A percentile compares a stretch with the other conserved stretches of the same genome.
Evolutionary conservation across 257 asterid genomes (phyloP).

Genomic region (Verbena officinalis): DNA sequence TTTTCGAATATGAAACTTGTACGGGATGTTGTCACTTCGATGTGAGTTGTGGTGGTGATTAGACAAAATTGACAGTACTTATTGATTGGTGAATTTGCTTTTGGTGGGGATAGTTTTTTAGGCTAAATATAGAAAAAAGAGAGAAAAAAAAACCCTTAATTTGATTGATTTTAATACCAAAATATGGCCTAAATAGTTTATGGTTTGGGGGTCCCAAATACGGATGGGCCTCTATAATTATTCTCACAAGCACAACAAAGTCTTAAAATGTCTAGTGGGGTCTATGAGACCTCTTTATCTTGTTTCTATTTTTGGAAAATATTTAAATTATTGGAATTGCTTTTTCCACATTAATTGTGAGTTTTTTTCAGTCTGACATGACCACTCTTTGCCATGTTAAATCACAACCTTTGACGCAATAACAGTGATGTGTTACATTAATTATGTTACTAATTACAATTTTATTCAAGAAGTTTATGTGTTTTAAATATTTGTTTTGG

Average conservation of each 20-base stretch:
- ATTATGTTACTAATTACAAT: too few species aligned
- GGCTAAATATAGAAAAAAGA: too few species aligned
- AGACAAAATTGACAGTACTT: too few species aligned
- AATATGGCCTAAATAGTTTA: conserved; percentile 19
- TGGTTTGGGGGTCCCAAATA: conserved; percentile 25
- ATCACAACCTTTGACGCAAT: not conserved
- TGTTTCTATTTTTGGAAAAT: conserved; percentile 39
- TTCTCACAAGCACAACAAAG: conserved; percentile 17
- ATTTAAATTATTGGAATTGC: conserved; percentile 40
- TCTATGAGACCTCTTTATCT: conserved; percentile 28
- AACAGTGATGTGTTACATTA: too few species aligned
- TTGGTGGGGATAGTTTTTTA: too few species aligned
- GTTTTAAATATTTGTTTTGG: too few species aligned
- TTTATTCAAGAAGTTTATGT: too few species aligned
- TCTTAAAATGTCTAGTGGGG: conserved; percentile 26
- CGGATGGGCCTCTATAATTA: conserved; percentile 27
- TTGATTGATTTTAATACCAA: conserved; percentile 15
- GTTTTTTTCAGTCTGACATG: conserved; percentile 26
- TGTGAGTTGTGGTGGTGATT: too few species aligned
- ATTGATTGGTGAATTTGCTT: too few species aligned
- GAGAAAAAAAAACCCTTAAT: too few species aligned
- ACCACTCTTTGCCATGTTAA: conserved; percentile 27
- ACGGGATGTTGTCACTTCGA: too few species aligned
- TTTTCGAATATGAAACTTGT: too few species aligned
- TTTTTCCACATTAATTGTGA: conserved; percentile 22